These are phyloP conservation scores for Avena atlantica DNA, from an alignment of 176 grass and related monocot species.

Conservation along the genomic window DNA sequence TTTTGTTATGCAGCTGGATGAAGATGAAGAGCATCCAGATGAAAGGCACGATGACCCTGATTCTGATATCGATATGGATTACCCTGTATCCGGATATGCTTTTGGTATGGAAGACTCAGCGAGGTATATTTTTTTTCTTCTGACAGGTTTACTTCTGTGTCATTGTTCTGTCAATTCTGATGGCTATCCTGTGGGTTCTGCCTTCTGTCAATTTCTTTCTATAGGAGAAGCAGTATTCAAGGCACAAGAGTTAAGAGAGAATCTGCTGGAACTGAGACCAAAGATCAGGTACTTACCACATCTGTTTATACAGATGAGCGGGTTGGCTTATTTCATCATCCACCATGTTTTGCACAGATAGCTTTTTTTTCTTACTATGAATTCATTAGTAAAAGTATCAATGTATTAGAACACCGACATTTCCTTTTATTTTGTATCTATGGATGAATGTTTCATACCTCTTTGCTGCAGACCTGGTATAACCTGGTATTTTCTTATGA, in stretches of 20 bases:
- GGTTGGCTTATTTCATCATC: not conserved
- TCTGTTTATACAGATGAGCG: not conserved
- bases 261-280: conserved; percentile 60
- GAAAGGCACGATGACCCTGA: conserved; percentile 74
- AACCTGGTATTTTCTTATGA: not conserved
- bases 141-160: not conserved
- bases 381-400: not conserved
- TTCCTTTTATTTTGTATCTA: not conserved
- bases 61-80: conserved; percentile 76
- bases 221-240: conserved; percentile 62
- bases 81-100: conserved; percentile 26
- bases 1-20: conserved; percentile 68
- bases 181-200: not conserved
- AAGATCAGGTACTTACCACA: conserved; percentile 65
- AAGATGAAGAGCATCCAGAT: conserved; percentile 90
- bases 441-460: not conserved
- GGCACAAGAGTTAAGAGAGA: conserved; percentile 74
- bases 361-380: not conserved
- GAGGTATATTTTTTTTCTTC: conserved; percentile 41
- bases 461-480: not conserved
- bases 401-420: not conserved
- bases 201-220: conserved; percentile 8
- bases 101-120: conserved; percentile 47
- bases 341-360: not conserved
- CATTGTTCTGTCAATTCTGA: not conserved